Base-by-base conservation (phyloP, 345 rosid species). In the Eucalyptus sp. region DNA sequence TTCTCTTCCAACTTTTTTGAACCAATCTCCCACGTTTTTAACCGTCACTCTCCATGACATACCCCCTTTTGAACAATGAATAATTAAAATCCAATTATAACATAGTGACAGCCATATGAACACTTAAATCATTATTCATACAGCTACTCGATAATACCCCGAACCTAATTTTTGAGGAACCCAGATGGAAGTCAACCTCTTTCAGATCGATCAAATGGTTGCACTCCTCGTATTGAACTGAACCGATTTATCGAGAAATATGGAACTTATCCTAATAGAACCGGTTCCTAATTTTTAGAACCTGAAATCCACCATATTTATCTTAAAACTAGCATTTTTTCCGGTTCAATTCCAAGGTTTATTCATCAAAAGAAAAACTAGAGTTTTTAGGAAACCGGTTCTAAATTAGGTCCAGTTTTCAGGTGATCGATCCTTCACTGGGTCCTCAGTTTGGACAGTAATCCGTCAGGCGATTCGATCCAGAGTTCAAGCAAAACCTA, bases 261-360 rank as follows among this genome's bases (percentile, higher is more conserved):
- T 8, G 0, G 4, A 56, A 24, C 5, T 3, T 24, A 56, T 56
- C 3, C 0, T 56, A 56, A 0, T 56, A 24, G 1, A 56, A 56
- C 1, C 0, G 0, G 8, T 2, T 56, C 62, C 6, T 0, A 56
- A 22, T 56, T 22, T 56, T 56, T 9, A 2, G 8, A 56, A 0
- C 8, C 0, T 56, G 0, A 24, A 22, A 4, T 24, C 10, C 5
- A 56, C 6, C 12, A 56, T 56, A 24, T 56, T 56, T 56, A 52
- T 2, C 58, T 1, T 18, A 52, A 52, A 52, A 17, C 3, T 52
- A 52, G 56, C 4, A 52, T 52, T 18, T 52, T 18, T 52, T 18
- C 24, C 1, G 1, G 58, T 52, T 52, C 9, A 0, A 52, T 18
- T 7, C 4, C 1, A 52, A 52, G 2, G 58, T 52, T 52, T 52